Base-by-base conservation (phyloP, 306 rosid genomes). In the Casuarina equisetifolia region DNA sequence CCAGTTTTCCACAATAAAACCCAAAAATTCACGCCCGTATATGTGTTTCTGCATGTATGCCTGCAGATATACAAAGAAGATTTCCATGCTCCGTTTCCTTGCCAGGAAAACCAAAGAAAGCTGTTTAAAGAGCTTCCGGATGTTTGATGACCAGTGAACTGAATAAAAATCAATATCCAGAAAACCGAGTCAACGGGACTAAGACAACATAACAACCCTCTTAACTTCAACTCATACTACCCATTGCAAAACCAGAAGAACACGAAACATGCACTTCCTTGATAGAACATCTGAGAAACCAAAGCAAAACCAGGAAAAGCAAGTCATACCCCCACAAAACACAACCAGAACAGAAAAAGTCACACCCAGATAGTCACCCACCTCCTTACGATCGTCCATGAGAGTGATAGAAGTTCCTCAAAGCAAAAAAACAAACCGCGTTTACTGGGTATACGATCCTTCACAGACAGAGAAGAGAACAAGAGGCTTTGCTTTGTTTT, bases 381-480 rank as follows among this genome's bases (percentile, higher is more conserved):
- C 98, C 96, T 94, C 97, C 85, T 94, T 94, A 43, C 87, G 92
- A 85, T 94, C 94, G 70, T 94, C 97, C 98, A 94, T 94, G 76
- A 50, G 75, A 78, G 70, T 9, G 70, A 76, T 72, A 69, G 70
- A 71, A 85, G 86, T 76, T 79, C 75, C 82, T 75, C 43, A 66
- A 66, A 49, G 64, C 20, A 20, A 58, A 25, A 25, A 55, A 55
- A 55, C 3, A 25, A 11, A 0, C 32, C 32, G 64, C 9, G 25
- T 58, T 48, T 48, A 48, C 11, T 46, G 9, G 36, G 9, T 67
- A 44, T 17, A 42, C 40, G 25, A 63, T 13, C 4, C 15, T 63
- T 9, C 19, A 9, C 25, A 63, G 15, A 35, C 44, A 39, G 40
- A 63, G 20, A 38, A 39, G 40, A 63, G 20, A 38, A 15, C 44